Percentiles rank a stretch among this genome's conserved stretches.
Conservation (phyloP, 352 stramenopile species). For the Phytophthora foliorum region DNA sequence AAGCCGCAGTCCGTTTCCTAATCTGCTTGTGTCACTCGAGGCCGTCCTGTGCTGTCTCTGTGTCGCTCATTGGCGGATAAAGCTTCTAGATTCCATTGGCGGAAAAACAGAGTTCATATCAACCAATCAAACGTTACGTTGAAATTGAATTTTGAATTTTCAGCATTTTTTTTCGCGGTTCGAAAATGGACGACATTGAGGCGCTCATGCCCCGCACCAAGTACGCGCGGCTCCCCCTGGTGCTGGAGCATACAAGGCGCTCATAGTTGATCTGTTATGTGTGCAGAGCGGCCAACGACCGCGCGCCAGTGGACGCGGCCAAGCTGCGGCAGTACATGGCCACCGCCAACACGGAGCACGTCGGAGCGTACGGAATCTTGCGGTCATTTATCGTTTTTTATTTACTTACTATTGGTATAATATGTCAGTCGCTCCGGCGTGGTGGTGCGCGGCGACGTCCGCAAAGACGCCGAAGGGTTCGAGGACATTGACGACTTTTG, state of each 20-base stretch:
- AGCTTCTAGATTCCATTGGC: conserved; percentile 15
- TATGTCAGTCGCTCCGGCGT: conserved; percentile 56
- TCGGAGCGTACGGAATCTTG: conserved; percentile 33
- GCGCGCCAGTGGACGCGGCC: conserved; percentile 52
- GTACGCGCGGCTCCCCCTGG: conserved; percentile 32
- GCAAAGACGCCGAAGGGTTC: conserved; percentile 83
- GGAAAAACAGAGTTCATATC: conserved; percentile 3
- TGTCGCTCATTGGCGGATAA: conserved; percentile 32
- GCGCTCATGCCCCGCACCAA: conserved; percentile 79
- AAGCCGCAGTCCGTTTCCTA: conserved; percentile 3
- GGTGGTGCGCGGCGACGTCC: conserved; percentile 71
- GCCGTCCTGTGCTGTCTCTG: conserved; percentile 36
- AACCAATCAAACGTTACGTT: conserved; percentile 17
- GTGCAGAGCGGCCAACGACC: conserved; percentile 54
- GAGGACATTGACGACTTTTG: conserved; percentile 92
- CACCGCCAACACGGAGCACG: conserved; percentile 37
- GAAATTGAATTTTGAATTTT: conserved; percentile 31
- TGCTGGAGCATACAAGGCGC: neutral
- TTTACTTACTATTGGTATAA: conserved; percentile 1
- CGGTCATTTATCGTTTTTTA: neutral
- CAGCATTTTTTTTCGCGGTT: neutral
- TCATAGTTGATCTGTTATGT: neutral
- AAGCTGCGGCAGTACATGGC: conserved; percentile 77
- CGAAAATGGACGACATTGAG: conserved; percentile 65
- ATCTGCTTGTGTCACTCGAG: conserved; percentile 27